phyloP scores from a whole-genome alignment of 768 basidiomycete species.

The Botryobasidium botryosum region DNA sequence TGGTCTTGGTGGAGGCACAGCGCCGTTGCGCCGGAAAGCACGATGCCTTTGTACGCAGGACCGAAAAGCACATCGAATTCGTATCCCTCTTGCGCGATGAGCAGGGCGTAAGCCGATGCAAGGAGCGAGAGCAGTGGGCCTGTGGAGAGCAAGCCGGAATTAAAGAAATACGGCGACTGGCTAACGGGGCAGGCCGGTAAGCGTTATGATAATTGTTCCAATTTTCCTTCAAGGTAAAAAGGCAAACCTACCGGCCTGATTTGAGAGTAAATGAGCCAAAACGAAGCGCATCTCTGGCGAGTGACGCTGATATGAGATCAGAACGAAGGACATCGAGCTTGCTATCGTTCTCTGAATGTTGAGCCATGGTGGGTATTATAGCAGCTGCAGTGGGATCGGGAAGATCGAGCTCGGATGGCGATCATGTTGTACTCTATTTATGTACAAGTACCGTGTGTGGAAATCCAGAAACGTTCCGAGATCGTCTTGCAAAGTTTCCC shows the following conservation, averaged over 20 bases:
- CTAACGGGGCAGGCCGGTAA: neutral
- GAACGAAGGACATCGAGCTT: neutral
- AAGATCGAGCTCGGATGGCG: no score
- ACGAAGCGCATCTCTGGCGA: constrained; percentile 57
- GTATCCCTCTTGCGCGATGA: constrained; percentile 38
- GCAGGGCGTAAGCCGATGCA: constrained; percentile 67
- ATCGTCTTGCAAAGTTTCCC: no score
- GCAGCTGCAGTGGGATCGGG: no score
- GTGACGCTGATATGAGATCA: constrained; percentile 50
- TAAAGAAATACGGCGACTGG: constrained; percentile 90
- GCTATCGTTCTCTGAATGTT: neutral
- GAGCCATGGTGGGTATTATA: no score
- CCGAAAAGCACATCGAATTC: constrained; percentile 69
- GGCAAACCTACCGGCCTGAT: constrained; percentile 63
- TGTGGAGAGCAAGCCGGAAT: constrained; percentile 74
- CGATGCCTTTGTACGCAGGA: constrained; percentile 95
- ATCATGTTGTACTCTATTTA: no score
- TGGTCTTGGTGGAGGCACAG: constrained; percentile 55
- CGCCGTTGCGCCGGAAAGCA: constrained; percentile 73
- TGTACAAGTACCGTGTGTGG: no score
- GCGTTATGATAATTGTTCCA: neutral
- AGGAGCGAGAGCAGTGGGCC: constrained; percentile 65
- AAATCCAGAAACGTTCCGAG: neutral
- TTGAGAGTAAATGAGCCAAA: constrained; percentile 91
- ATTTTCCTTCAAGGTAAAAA: neutral